phyloP scores from a whole-genome alignment of 345 rosid species.

The Hypericum androsaemum region DNA sequence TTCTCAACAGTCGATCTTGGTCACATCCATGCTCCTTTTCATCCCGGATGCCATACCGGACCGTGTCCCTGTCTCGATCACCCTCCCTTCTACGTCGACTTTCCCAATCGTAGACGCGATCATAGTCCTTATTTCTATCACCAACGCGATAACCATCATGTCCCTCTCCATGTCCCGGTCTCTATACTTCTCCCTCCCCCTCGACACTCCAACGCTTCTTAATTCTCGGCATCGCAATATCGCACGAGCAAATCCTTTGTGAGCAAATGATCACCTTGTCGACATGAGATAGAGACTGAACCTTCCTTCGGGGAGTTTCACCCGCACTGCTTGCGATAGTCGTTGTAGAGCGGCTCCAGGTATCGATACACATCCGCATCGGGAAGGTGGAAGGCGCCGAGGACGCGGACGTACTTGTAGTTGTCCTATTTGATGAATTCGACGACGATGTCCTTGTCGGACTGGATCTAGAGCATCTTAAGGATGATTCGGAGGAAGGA shows the following conservation, averaged over 20 bases:
- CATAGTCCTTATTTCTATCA: too few relatives aligned
- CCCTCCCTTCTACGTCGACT: too few relatives aligned
- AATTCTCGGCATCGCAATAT: constrained; percentile 75
- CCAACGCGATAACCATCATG: too few relatives aligned
- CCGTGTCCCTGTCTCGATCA: too few relatives aligned
- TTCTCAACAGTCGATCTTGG: too few relatives aligned
- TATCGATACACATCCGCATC: constrained; percentile 73
- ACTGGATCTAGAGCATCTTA: constrained; percentile 94
- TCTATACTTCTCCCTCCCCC: too few relatives aligned
- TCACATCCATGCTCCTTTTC: too few relatives aligned
- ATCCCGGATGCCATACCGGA: too few relatives aligned
- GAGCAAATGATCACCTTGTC: constrained; percentile 82
- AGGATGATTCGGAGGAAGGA: constrained; percentile 72
- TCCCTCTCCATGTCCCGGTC: too few relatives aligned
- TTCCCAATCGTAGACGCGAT: too few relatives aligned
- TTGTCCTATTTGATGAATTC: constrained; percentile 88
- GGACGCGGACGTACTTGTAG: constrained; percentile 70
- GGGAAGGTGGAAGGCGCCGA: constrained; percentile 82
- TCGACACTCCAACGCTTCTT: constrained; percentile 79
- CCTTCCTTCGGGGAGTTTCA: constrained; percentile 46
- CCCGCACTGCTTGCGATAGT: constrained; percentile 74
- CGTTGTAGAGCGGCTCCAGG: constrained; percentile 77
- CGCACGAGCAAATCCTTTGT: constrained; percentile 82
- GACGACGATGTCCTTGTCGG: constrained; percentile 83
- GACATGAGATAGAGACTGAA: constrained; percentile 63